Percentiles rank a stretch among this genome's conserved stretches.
Evolutionary conservation across 208 protist species (phyloP).

Genomic region (Leptomonas pyrrhocoris): DNA sequence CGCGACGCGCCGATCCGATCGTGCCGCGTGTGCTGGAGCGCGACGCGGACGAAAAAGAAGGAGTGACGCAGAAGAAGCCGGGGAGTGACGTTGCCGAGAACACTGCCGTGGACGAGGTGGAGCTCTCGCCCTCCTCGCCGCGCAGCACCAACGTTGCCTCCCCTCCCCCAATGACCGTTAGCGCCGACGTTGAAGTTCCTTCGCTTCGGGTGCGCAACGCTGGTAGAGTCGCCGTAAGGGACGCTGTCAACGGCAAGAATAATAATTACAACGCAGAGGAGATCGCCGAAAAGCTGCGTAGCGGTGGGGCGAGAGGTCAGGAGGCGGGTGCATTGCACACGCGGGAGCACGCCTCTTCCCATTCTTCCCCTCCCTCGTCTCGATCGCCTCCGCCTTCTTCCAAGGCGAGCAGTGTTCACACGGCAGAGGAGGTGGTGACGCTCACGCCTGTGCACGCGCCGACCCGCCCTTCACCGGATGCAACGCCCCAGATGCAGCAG

Average conservation of each 20-base stretch:
- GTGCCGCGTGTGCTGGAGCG: slow-evolving; percentile 22
- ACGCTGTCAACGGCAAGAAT: neutral
- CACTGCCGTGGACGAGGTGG: slow-evolving; percentile 24
- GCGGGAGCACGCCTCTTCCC: neutral
- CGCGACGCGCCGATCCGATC: slow-evolving; percentile 6
- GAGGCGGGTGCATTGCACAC: neutral
- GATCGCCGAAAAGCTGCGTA: neutral
- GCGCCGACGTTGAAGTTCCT: no score
- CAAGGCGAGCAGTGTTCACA: slow-evolving; percentile 15
- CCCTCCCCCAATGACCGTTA: neutral
- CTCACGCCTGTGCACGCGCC: slow-evolving; percentile 3
- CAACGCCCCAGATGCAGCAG: neutral
- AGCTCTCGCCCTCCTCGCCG: slow-evolving; percentile 20
- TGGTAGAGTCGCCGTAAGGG: no score
- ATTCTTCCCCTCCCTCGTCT: neutral
- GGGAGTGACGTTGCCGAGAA: neutral
- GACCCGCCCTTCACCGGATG: neutral
- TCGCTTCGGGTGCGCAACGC: no score
- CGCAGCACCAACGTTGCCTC: slow-evolving; percentile 7
- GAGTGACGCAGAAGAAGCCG: neutral
- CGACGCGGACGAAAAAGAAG: neutral
- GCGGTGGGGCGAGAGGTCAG: neutral
- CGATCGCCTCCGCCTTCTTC: neutral
- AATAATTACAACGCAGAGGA: neutral
- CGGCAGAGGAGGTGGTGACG: neutral